These are phyloP conservation scores for Bipolaris bicolor DNA, from an alignment of 2,329 filamentous ascomycete species.

Conservation along the genomic window DNA sequence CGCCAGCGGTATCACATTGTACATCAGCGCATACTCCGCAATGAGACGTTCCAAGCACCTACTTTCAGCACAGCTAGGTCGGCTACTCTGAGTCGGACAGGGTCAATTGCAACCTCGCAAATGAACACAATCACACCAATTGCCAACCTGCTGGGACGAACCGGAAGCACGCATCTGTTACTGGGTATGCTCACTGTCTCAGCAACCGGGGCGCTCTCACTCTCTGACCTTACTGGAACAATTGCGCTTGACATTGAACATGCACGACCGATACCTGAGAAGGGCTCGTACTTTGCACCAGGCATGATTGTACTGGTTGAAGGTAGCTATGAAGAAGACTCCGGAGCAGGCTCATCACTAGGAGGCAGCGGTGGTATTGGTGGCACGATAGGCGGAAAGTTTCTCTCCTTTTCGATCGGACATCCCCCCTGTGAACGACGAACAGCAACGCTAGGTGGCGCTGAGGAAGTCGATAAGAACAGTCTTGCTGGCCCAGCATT, in stretches of 20 bases:
- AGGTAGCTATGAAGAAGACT: conserved; percentile 94
- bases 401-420: conserved; percentile 87
- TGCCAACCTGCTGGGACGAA: conserved; percentile 74
- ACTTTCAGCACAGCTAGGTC: conserved; percentile 67
- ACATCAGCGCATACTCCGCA: conserved; percentile 88
- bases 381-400: conserved; percentile 88
- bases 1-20: conserved; percentile 90
- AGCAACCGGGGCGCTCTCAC: conserved; percentile 79
- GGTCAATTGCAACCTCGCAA: conserved; percentile 59
- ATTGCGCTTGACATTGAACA: conserved; percentile 84
- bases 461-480: conserved; percentile 54
- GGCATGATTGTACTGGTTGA: conserved; percentile 97
- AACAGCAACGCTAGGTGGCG: conserved; percentile 75
- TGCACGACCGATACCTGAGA: conserved; percentile 79
- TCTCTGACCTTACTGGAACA: conserved; percentile 87
- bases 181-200: conserved; percentile 81
- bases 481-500: conserved; percentile 59
- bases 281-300: conserved; percentile 89
- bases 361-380: conserved; percentile 83
- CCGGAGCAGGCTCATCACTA: conserved; percentile 61
- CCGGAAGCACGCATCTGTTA: conserved; percentile 82
- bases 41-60: conserved; percentile 89
- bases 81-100: conserved; percentile 61
- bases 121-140: conserved; percentile 89
- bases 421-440: conserved; percentile 90